Evolutionary conservation across 306 rosid species (phyloP).

Genomic region (Rubus idaeus): DNA sequence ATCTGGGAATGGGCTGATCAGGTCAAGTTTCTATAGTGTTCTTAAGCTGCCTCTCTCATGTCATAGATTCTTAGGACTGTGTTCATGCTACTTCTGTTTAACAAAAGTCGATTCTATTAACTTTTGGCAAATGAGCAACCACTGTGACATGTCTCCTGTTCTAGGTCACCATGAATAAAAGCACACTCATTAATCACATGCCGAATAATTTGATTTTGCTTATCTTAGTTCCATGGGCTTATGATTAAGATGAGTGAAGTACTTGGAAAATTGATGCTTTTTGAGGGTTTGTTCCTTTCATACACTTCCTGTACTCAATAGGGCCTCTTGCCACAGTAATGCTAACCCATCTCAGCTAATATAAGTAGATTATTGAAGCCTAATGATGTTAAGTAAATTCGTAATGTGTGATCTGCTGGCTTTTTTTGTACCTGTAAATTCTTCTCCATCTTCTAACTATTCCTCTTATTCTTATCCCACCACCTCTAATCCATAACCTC

Average conservation of each 20-base stretch:
- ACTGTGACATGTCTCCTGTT: not conserved
- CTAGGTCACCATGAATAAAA: not conserved
- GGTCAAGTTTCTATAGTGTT: conserved; percentile 35
- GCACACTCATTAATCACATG: not conserved
- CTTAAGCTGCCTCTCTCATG: not conserved
- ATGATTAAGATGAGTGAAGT: not conserved
- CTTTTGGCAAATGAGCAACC: not conserved
- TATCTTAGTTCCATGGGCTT: not conserved
- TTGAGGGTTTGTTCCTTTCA: not conserved
- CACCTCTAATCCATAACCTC: not conserved
- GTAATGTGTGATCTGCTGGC: not conserved
- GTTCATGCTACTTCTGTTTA: not conserved
- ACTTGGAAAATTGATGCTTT: not conserved
- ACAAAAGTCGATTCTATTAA: not conserved
- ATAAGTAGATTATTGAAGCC: not conserved
- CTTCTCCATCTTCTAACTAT: too few relatives aligned
- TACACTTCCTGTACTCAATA: not conserved
- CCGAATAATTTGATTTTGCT: not conserved
- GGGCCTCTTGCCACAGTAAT: not conserved
- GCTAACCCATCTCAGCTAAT: not conserved
- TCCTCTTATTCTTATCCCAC: not conserved
- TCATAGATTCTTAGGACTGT: too few relatives aligned
- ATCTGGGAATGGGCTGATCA: conserved; percentile 99
- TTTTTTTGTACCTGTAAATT: too few relatives aligned
- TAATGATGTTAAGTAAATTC: not conserved